Evolutionary conservation across 148 eudicot genomes (phyloP).

Genomic region (Suaeda aralocaspica): DNA sequence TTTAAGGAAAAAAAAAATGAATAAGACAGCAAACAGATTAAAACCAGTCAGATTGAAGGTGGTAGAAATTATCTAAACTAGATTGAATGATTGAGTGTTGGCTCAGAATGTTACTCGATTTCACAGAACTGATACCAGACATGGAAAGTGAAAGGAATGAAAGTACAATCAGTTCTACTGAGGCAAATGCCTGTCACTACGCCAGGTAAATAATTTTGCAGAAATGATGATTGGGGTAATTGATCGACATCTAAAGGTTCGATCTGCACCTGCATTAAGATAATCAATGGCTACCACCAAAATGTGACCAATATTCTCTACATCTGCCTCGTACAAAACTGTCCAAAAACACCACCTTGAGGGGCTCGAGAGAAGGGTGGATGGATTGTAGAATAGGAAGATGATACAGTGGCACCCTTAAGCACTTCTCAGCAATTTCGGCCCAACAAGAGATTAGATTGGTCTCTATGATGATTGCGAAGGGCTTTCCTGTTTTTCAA

Average conservation of each 20-base stretch:
- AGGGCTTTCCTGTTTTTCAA: slow-evolving; percentile 53
- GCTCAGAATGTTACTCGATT: too few species aligned
- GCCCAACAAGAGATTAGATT: not conserved
- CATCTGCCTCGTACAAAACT: not conserved
- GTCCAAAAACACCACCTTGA: not conserved
- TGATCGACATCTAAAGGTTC: not conserved
- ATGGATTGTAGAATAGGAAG: not conserved
- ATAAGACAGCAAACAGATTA: too few species aligned
- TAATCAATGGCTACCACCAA: not conserved
- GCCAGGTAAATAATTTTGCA: not conserved
- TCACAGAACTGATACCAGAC: too few species aligned
- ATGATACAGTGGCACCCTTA: not conserved
- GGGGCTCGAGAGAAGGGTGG: not conserved
- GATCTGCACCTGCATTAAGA: not conserved
- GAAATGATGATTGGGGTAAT: not conserved
- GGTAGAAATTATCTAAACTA: too few species aligned
- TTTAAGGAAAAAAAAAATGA: too few species aligned
- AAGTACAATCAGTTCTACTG: not conserved
- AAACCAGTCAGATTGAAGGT: too few species aligned
- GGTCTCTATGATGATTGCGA: slow-evolving; percentile 27
- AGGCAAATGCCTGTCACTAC: not conserved
- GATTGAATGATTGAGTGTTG: too few species aligned
- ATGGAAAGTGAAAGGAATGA: not conserved
- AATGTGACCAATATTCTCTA: not conserved
- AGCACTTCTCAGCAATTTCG: not conserved